phyloP scores from a whole-genome alignment of 106 monocot genomes.

The Acanthochlamys bracteata region DNA sequence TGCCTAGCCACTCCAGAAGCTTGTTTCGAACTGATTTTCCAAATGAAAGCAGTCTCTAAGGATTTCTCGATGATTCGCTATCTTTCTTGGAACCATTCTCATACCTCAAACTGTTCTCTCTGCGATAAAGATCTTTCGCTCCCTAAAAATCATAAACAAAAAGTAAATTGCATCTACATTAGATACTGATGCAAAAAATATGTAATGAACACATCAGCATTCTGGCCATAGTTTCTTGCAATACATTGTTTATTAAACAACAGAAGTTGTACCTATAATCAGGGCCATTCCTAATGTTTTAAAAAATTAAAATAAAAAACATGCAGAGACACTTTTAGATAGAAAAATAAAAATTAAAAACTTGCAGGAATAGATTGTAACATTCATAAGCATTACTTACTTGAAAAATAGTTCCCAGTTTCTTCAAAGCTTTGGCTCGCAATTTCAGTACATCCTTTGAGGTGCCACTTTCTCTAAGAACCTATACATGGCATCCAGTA shows the following conservation, averaged over 20 bases:
- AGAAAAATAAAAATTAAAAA: neutral
- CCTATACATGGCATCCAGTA: constrained; percentile 24
- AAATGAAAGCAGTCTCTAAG: too few relatives aligned
- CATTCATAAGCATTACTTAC: constrained; percentile 29
- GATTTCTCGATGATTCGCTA: constrained; percentile 17
- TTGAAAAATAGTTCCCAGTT: constrained; percentile 66
- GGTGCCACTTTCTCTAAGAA: constrained; percentile 40
- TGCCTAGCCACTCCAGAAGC: too few relatives aligned
- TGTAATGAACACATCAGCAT: too few relatives aligned
- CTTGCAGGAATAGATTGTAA: neutral
- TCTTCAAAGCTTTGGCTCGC: constrained; percentile 54
- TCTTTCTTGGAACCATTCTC: constrained; percentile 10
- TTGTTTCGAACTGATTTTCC: too few relatives aligned
- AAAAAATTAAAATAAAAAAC: neutral
- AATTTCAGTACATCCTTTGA: constrained; percentile 50
- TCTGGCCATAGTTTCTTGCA: too few relatives aligned
- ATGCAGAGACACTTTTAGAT: neutral
- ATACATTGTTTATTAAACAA: too few relatives aligned
- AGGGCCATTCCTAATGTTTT: too few relatives aligned
- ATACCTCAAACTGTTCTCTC: constrained; percentile 38
- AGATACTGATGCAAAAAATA: too few relatives aligned
- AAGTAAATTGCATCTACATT: too few relatives aligned
- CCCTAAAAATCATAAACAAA: constrained; percentile 20
- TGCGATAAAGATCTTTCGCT: constrained; percentile 31
- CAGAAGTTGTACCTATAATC: too few relatives aligned